A percentile compares a stretch with the other conserved stretches of the same genome.
Evolutionary conservation across 2,329 filamentous ascomycete species (phyloP).

Genomic region (Ceratocystis colombiana): DNA sequence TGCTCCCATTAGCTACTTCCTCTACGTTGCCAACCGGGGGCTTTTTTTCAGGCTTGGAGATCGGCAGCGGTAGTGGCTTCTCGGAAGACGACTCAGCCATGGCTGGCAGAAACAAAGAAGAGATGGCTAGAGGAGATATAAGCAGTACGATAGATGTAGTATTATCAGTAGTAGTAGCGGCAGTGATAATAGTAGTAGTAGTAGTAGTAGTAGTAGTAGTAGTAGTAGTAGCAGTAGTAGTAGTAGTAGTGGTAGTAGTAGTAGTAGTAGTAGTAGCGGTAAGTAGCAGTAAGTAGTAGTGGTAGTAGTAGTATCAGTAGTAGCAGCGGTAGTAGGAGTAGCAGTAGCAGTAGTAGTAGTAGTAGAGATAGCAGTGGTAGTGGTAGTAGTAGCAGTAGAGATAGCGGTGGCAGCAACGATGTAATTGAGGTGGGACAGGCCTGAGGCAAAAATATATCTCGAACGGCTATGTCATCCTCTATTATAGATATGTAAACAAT

Average conservation of each 20-base stretch:
- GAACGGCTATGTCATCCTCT: no score
- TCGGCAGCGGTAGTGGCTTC: neutral
- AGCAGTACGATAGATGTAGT: neutral
- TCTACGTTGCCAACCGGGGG: neutral
- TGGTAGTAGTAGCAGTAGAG: no score
- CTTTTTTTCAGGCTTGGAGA: neutral
- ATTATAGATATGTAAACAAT: no score
- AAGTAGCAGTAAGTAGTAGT: neutral
- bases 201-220: no score
- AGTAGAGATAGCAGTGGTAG: neutral
- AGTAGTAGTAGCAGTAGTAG: no score
- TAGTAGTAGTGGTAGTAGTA: no score
- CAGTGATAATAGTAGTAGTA: no score
- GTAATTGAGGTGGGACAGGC: no score
- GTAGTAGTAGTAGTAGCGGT: neutral
- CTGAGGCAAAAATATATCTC: no score
- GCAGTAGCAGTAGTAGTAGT: neutral
- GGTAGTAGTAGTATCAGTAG: neutral
- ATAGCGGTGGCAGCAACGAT: no score
- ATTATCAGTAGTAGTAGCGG: no score
- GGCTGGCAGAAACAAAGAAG: neutral
- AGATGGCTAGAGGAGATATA: neutral
- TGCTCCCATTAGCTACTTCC: constrained; percentile 1
- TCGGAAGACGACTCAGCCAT: neutral
- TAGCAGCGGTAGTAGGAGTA: neutral